Conservation (phyloP, 2,329 filamentous ascomycete genomes). For the Venturia oleaginea region DNA sequence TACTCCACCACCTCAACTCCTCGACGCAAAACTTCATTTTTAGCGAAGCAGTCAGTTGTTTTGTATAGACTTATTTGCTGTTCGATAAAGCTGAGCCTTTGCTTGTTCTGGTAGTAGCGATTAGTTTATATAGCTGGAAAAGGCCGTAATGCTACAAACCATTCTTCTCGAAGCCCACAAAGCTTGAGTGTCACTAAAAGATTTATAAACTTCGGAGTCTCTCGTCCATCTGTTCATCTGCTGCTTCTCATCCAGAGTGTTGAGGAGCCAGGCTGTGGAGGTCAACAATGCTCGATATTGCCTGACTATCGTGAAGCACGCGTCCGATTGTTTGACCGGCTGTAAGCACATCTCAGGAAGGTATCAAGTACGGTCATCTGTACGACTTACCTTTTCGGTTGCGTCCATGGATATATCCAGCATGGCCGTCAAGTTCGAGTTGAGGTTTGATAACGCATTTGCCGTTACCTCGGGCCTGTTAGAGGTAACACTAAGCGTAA, state of each 20-base stretch:
- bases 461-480: not conserved
- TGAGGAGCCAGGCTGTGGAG: constrained; percentile 2
- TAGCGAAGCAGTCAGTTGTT: not conserved
- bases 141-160: not conserved
- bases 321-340: not conserved
- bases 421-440: not conserved
- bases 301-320: not conserved
- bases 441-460: not conserved
- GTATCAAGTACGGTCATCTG: not conserved
- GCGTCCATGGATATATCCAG: not conserved
- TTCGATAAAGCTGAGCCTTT: not conserved
- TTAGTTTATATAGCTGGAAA: not conserved
- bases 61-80: not conserved
- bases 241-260: not conserved
- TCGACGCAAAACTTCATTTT: not conserved
- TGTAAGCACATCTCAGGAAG: not conserved
- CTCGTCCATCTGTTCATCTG: not conserved
- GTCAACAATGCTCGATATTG: not conserved
- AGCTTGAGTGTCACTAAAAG: not conserved
- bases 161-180: constrained; percentile 1
- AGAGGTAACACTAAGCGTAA: not conserved
- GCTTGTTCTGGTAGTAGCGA: not conserved
- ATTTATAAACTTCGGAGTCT: not conserved
- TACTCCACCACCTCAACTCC: constrained; percentile 1
- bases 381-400: not conserved